phyloP scores from a whole-genome alignment of 805 yeast species.

The Komagataella populi region DNA sequence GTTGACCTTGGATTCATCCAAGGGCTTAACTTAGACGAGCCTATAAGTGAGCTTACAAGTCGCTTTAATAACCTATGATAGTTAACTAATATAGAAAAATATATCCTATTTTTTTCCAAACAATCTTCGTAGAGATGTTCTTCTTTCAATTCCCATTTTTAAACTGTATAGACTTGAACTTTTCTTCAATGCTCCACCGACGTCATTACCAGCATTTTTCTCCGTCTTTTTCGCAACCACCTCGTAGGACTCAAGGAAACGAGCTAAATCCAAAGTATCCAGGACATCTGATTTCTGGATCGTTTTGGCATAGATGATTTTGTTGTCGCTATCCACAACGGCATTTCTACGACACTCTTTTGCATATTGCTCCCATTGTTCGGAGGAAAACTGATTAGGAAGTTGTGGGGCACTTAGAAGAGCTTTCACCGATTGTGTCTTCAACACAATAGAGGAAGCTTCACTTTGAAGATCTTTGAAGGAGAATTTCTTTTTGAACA shows the following conservation, averaged over 20 bases:
- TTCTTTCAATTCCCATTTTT: not conserved
- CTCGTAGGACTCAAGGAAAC: not conserved
- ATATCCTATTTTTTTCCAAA: not conserved
- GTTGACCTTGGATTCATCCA: not conserved
- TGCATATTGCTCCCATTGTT: not conserved
- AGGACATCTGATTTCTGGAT: no score
- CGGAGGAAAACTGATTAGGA: not conserved
- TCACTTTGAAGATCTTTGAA: conserved; percentile 27
- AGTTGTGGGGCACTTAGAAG: not conserved
- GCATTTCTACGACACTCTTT: not conserved
- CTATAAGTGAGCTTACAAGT: not conserved
- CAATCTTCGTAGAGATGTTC: not conserved
- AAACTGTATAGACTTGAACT: not conserved
- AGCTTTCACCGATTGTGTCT: conserved; percentile 7
- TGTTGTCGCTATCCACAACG: not conserved
- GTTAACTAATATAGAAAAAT: not conserved
- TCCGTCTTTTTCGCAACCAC: not conserved
- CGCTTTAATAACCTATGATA: not conserved
- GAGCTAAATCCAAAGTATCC: not conserved
- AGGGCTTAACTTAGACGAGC: not conserved
- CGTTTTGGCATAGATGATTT: not conserved
- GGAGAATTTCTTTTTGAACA: conserved; percentile 27
- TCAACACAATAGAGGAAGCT: conserved; percentile 19
- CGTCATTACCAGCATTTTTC: not conserved
- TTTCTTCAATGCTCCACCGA: not conserved